These are phyloP conservation scores for Lotmaria passim DNA, from an alignment of 208 protist species.

Conservation along the genomic window DNA sequence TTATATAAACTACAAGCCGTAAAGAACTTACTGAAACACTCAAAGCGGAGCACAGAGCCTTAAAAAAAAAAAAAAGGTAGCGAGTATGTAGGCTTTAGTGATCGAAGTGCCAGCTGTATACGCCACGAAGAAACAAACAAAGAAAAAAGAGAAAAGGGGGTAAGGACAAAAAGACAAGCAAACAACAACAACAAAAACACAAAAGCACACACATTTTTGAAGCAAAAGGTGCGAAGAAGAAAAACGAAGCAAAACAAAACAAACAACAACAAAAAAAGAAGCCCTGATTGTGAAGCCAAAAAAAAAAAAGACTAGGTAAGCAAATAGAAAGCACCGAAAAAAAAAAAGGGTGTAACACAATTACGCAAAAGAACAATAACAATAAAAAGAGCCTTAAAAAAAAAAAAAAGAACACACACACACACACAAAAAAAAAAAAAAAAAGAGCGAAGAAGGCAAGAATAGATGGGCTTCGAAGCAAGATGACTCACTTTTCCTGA, in stretches of 20 bases:
- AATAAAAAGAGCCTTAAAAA: neutral
- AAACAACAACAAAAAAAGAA: neutral
- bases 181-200: no score
- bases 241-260: neutral
- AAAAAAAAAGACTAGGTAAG: neutral
- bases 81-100: no score
- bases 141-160: constrained; percentile 11
- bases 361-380: constrained; percentile 1
- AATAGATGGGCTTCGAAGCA: neutral
- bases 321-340: neutral
- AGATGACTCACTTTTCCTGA: no score
- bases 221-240: neutral
- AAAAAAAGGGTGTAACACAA: no score
- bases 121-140: neutral
- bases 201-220: no score
- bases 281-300: neutral
- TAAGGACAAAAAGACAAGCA: no score
- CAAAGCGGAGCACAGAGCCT: neutral
- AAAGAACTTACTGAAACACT: neutral
- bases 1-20: no score
- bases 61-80: neutral
- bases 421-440: constrained; percentile 1
- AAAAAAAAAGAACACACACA: neutral
- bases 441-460: neutral
- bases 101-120: neutral